Conservation (phyloP, 2,329 filamentous ascomycete genomes). For the Colletotrichum paranaense region DNA sequence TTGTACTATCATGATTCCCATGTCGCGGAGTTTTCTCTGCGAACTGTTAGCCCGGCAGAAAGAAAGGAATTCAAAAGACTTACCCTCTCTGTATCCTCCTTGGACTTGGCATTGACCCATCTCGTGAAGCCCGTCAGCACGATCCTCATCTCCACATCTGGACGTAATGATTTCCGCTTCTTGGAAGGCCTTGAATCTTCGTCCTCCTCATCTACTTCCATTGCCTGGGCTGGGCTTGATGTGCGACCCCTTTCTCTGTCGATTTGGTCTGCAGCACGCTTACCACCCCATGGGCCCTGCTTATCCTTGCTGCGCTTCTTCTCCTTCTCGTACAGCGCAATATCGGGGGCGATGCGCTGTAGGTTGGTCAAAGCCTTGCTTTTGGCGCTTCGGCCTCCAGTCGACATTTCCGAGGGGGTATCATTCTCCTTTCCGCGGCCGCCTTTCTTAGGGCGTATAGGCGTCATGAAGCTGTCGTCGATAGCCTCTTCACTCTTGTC, state of each 20-base stretch:
- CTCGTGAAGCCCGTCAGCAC: conserved; percentile 85
- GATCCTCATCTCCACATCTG: conserved; percentile 78
- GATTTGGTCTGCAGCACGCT: conserved; percentile 68
- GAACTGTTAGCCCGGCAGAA: conserved; percentile 37
- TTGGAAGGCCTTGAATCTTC: conserved; percentile 65
- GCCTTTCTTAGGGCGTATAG: conserved; percentile 60
- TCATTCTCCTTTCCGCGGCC: conserved; percentile 84
- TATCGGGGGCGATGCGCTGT: conserved; percentile 83
- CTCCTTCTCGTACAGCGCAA: conserved; percentile 92
- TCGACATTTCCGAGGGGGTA: conserved; percentile 75
- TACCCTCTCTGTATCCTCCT: conserved; percentile 85
- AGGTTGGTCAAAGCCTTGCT: conserved; percentile 82
- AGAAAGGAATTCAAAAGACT: conserved; percentile 45
- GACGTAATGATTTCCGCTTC: conserved; percentile 70
- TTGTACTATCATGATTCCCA: conserved; percentile 84
- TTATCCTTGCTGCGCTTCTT: conserved; percentile 76
- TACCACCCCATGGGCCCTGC: conserved; percentile 69
- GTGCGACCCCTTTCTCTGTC: conserved; percentile 54
- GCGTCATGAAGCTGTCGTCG: conserved; percentile 57
- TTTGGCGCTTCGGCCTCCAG: conserved; percentile 87
- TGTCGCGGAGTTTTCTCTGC: conserved; percentile 81
- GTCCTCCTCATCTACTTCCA: conserved; percentile 54
- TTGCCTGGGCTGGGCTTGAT: conserved; percentile 33
- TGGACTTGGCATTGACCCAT: conserved; percentile 80
- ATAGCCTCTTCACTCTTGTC: conserved; percentile 54